Conservation (phyloP, 805 yeast genomes). For the Myxozyma nipponensis region DNA sequence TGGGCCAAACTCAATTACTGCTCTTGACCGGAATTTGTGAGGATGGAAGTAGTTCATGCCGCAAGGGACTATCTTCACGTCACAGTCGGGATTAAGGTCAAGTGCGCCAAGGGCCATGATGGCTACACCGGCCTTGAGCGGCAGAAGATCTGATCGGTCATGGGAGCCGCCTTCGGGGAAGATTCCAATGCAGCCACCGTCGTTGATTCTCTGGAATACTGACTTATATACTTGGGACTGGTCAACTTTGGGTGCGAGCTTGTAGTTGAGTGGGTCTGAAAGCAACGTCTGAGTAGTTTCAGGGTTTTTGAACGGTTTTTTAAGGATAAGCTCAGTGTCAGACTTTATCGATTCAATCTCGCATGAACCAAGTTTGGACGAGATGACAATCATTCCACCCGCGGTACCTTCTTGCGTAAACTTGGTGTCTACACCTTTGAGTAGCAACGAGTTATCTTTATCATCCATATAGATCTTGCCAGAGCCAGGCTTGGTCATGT, state of each 20-base stretch:
- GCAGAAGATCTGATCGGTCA: conserved; percentile 85
- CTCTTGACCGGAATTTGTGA: conserved; percentile 90
- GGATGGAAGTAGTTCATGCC: conserved; percentile 98
- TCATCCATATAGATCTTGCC: conserved; percentile 63
- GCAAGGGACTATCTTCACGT: conserved; percentile 87
- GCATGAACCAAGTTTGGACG: conserved; percentile 70
- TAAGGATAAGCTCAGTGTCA: conserved; percentile 65
- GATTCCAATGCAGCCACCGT: conserved; percentile 81
- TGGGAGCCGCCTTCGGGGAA: conserved; percentile 99
- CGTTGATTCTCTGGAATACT: conserved; percentile 78
- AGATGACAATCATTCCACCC: conserved; percentile 70
- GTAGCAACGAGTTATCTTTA: conserved; percentile 47
- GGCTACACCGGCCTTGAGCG: conserved; percentile 95
- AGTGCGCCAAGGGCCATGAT: conserved; percentile 96
- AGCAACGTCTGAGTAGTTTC: conserved; percentile 44
- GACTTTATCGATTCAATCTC: conserved; percentile 64
- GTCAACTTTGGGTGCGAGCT: conserved; percentile 77
- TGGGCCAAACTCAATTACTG: conserved; percentile 89
- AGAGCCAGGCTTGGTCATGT: conserved; percentile 60
- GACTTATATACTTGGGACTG: conserved; percentile 77
- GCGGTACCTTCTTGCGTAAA: conserved; percentile 61
- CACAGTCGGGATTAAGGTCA: conserved; percentile 67
- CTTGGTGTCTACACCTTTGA: conserved; percentile 63
- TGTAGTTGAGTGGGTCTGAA: conserved; percentile 52
- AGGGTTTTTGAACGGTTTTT: conserved; percentile 64